Percentiles rank a stretch among this genome's conserved stretches.
Evolutionary conservation across 2,329 filamentous ascomycete species (phyloP).

Genomic region (Didymella arachidicola): DNA sequence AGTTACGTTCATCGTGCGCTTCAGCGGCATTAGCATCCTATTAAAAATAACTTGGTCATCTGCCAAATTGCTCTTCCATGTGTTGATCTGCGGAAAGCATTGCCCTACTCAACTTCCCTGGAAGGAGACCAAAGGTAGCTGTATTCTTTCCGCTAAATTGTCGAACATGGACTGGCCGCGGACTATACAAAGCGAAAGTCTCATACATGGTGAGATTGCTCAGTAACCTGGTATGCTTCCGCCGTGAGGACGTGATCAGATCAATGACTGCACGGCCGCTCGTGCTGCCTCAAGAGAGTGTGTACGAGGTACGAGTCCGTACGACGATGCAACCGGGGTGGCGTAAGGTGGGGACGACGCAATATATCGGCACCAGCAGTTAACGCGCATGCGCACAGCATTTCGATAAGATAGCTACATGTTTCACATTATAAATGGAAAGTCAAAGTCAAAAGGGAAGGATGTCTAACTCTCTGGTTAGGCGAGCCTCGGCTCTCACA

Average conservation of each 20-base stretch:
- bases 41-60: not conserved
- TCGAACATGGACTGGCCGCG: not conserved
- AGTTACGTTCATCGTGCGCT: slow-evolving; percentile 1
- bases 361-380: too few relatives aligned
- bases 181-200: not conserved
- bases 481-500: slow-evolving; percentile 3
- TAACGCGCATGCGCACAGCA: not conserved
- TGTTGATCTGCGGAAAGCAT: not conserved
- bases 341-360: too few relatives aligned
- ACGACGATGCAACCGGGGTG: too few relatives aligned
- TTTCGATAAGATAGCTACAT: too few relatives aligned
- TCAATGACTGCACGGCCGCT: not conserved
- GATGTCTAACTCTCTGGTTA: not conserved
- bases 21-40: slow-evolving; percentile 5
- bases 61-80: too few relatives aligned
- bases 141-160: not conserved
- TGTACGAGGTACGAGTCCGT: not conserved
- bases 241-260: not conserved
- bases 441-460: not conserved
- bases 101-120: not conserved
- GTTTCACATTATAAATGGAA: not conserved
- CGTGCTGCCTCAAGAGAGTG: not conserved
- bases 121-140: not conserved
- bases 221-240: not conserved
- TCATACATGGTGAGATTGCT: not conserved